Evolutionary conservation across 179 eudicot species (phyloP), one percentile per base, ranked within the genome.

Genomic region (Heliamphora pulchella): DNA sequence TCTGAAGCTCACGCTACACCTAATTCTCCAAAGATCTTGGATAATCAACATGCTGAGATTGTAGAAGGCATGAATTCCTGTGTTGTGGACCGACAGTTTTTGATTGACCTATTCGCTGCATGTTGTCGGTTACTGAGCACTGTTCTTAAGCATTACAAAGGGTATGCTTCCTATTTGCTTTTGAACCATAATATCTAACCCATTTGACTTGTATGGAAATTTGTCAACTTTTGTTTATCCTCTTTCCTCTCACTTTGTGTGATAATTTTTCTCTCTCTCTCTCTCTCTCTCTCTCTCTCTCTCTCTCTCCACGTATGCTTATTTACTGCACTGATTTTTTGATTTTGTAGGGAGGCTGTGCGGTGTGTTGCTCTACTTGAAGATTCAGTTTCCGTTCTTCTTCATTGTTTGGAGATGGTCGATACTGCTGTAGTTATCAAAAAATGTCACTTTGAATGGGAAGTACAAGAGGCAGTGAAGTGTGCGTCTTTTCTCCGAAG

Each of bases 401-500:
- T 96, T 83, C 81, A 87, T 82, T 92, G 97, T 88, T 83, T 94
- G 81, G 98, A 96, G 87, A 85, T 81, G 79, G 91, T 84, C 55
- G 87, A 85, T 71, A 76, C 61, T 18, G 85, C 86, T 82, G 71
- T 84, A 83, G 84, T 72, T 61, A 84, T 80, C 68, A 67, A 78
- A 81, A 84, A 84, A 77, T 79, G 74, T 77, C 77, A 54, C 80
- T 89, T 87, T 81, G 87, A 84, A 22, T 92, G 93, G 96, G 85
- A 83, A 78, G 74, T 94, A 62, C 87, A 86, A 82, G 98, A 90
- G 84, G 98, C 89, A 41, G 87, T 90, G 77, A 88, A 86, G 84
- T 96, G 99, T 70, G 98, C 98, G 81, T 70, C 86, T 88, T 86
- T 88, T 86, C 88, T 96, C 43, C 87, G 97, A 82, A 87, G 99